Evolutionary conservation across 1,284 basidiomycete species (phyloP), one percentile per base, ranked within the genome.

Genomic region (Neonothopanus nambi): DNA sequence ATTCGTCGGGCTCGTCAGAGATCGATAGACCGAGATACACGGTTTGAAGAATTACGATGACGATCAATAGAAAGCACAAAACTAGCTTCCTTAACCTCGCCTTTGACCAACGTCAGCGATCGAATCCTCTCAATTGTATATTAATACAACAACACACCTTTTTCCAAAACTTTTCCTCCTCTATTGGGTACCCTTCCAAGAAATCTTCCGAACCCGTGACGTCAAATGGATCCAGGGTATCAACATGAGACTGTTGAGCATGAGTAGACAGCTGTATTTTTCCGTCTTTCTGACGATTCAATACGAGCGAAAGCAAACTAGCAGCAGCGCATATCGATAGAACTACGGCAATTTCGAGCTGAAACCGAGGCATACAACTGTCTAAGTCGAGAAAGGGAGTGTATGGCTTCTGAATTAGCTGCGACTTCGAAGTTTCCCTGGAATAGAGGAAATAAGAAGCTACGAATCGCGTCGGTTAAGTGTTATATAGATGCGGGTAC

Each of bases 131-230:
- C 23, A 48, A 24, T 55, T 55, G 11, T 51, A 50, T 36, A 47
- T 49, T 37, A 41, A n/a, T 35, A 33, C 47, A 39, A 28, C 36
- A 18, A 78, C 83, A 51, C 63, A 85, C 90, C 70, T 73, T 72
- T 13, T 64, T 62, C 91, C 92, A 95, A 65, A 95, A 95, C 13
- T 61, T 70, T 12, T 80, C 79, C 48, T 82, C 85, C 18, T 91
- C 73, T 41, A 95, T 77, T 11, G 91, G 87, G 51, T 82, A 81
- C 1, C 93, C 93, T 63, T 95, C 87, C 11, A 85, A 61, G 28
- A 82, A 63, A 63, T 93, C 87, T 61, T 86, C 82, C 3, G 86
- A 80, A 39, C 72, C 84, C 24, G 83, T 80, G 33, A 94, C 81
- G 60, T 93, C 84, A 66, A 93, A 94, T 3, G 91, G 84, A 65